These are phyloP conservation scores for Trichophyton simii DNA, from an alignment of 2,329 filamentous ascomycete species.

Conservation along the genomic window DNA sequence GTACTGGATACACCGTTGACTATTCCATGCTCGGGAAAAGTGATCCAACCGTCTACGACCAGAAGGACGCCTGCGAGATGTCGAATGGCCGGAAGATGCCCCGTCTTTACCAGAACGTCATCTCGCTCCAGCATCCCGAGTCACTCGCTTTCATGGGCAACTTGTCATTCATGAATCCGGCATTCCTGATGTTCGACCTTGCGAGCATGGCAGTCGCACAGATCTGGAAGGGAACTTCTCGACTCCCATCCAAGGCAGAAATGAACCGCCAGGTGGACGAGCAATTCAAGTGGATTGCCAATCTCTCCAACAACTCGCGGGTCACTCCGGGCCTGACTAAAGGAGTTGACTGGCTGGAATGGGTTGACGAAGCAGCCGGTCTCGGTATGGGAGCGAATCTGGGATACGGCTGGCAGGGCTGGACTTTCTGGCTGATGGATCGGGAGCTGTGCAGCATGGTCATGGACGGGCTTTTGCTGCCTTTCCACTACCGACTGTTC, in stretches of 20 bases:
- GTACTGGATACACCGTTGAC: conserved; percentile 1
- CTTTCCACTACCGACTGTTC: conserved; percentile 26
- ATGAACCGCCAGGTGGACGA: conserved; percentile 16
- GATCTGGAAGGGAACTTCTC: conserved; percentile 20
- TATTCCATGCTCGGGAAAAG: not conserved
- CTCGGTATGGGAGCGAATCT: conserved; percentile 21
- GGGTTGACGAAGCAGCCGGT: conserved; percentile 24
- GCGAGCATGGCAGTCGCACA: conserved; percentile 22
- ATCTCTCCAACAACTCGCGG: conserved; percentile 10
- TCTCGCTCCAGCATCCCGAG: conserved; percentile 19
- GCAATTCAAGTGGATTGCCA: conserved; percentile 12
- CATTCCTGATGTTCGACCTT: conserved; percentile 21
- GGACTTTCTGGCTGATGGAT: conserved; percentile 26
- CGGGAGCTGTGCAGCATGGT: conserved; percentile 22
- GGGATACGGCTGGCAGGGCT: conserved; percentile 22
- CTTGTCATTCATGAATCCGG: conserved; percentile 15
- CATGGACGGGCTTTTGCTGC: conserved; percentile 23
- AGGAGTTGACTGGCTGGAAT: conserved; percentile 16
- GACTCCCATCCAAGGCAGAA: conserved; percentile 16
- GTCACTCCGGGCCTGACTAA: conserved; percentile 12
- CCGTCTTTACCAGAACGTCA: conserved; percentile 23
- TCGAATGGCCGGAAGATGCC: conserved; percentile 13
- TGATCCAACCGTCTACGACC: not conserved
- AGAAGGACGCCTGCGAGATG: not conserved
- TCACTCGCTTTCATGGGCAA: conserved; percentile 23